These are phyloP conservation scores for Candida xiaguanensis DNA, from an alignment of 805 yeast species.

Conservation along the genomic window DNA sequence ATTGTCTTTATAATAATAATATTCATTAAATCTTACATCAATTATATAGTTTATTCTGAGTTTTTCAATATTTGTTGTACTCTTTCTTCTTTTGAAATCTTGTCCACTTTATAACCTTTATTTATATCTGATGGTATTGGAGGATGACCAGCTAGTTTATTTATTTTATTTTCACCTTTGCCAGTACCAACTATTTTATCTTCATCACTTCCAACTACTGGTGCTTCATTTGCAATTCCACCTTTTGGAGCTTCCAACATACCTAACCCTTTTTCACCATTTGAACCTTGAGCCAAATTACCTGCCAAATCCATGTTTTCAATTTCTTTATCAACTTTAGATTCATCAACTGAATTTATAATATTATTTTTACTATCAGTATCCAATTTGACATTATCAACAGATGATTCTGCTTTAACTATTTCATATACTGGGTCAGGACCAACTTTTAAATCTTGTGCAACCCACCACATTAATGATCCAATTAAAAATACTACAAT, in stretches of 20 bases:
- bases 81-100: constrained; percentile 6
- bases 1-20: no score
- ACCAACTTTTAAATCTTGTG: constrained; percentile 30
- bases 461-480: constrained; percentile 30
- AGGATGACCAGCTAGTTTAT: constrained; percentile 5
- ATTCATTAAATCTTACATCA: neutral
- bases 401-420: constrained; percentile 11
- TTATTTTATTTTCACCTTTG: constrained; percentile 12
- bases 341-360: constrained; percentile 22
- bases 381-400: constrained; percentile 1
- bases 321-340: constrained; percentile 29
- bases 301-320: constrained; percentile 35
- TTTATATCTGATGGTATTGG: constrained; percentile 2
- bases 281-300: constrained; percentile 35
- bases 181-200: constrained; percentile 22
- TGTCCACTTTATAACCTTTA: constrained; percentile 3
- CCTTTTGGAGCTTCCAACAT: constrained; percentile 45
- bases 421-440: constrained; percentile 28
- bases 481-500: constrained; percentile 33
- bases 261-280: constrained; percentile 38
- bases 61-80: constrained; percentile 7
- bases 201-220: constrained; percentile 39
- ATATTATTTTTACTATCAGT: constrained; percentile 22
- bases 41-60: constrained; percentile 1
- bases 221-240: constrained; percentile 44